Base-by-base conservation (phyloP, 768 basidiomycete genomes). In the Boletus vermiculosoides region DNA sequence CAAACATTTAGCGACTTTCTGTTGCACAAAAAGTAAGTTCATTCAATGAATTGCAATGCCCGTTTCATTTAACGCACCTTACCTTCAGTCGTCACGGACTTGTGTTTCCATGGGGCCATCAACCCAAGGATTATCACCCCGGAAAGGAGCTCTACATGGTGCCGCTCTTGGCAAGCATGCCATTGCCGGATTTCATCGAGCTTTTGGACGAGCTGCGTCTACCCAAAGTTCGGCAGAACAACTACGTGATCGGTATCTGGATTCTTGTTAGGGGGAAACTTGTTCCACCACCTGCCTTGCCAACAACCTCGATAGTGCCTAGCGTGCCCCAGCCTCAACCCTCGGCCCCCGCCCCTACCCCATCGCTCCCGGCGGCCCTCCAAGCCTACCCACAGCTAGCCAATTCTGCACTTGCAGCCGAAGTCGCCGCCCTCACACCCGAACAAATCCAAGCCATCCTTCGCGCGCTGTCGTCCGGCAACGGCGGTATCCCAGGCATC, bases 101-200 rank as follows among this genome's bases (percentile, higher is more conserved):
- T 22, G 82, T 92, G 20, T 92, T 93, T 60, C 92, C 92, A 10
- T 94, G 92, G 92, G 88, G 91, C 1, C 77, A 77, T 46, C 80
- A 83, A 40, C 86, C 89, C 10, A 86, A 88, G 61, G 87, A 92
- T 12, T 74, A 82, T 64, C 79, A 83, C 54, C 88, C 89, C 40
- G 93, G 92, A 34, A 87, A 89, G 54, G 94, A 96, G 68, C 73
- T 95, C 36, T 96, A 96, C 64, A 82, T 95, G 62, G 80, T 95
- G 18, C 94, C 94, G 2, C 73, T 96, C 16, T 75, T 79, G 22
- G 78, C 87, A 23, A 78, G 73, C 30, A 80, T 87, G 49, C 78
- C 85, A 0, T 73, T 94, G 2, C 94, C 94, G 1, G 94, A 95
- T 56, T 95, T 85, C 64, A 80, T 95, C 61, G 91, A 94, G 63